These are phyloP conservation scores for Haplosporangium sp. DNA, from an alignment of 371 early-diverging fungal genomes.

Conservation along the genomic window DNA sequence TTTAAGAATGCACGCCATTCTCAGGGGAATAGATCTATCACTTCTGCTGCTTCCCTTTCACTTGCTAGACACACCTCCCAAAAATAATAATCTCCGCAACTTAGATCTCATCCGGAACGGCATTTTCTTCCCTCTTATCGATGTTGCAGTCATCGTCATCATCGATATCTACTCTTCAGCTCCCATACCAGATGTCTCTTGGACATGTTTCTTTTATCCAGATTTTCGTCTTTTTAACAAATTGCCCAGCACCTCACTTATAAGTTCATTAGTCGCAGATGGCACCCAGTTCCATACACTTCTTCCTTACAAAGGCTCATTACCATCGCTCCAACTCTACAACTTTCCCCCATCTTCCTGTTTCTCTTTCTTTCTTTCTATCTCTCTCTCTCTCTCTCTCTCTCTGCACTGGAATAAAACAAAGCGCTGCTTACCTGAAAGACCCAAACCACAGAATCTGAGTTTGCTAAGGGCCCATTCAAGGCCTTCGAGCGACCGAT, in stretches of 20 bases:
- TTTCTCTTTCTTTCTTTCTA: background rate
- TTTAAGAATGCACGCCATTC: no score
- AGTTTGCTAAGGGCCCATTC: slow-evolving; percentile 51
- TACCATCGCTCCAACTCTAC: no score
- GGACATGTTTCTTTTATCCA: background rate
- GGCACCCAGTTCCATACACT: no score
- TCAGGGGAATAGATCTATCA: slow-evolving; percentile 33
- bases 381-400: background rate
- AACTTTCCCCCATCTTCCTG: background rate
- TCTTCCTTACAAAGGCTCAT: no score
- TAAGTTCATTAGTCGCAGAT: no score
- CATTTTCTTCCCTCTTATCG: background rate
- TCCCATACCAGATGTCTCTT: slow-evolving; percentile 5
- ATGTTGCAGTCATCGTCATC: background rate
- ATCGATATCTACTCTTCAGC: no score
- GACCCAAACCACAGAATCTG: slow-evolving; percentile 42
- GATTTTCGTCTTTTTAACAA: background rate
- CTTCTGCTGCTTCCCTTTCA: slow-evolving; percentile 13
- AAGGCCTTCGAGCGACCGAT: slow-evolving; percentile 40
- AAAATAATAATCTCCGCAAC: slow-evolving; percentile 47
- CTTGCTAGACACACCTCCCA: background rate
- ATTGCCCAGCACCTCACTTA: no score
- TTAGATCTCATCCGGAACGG: background rate
- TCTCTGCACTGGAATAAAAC: background rate
- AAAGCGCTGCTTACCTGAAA: slow-evolving; percentile 22